phyloP scores from a whole-genome alignment of 192 early-diverging fungal species.

The Coemansia sp. region DNA sequence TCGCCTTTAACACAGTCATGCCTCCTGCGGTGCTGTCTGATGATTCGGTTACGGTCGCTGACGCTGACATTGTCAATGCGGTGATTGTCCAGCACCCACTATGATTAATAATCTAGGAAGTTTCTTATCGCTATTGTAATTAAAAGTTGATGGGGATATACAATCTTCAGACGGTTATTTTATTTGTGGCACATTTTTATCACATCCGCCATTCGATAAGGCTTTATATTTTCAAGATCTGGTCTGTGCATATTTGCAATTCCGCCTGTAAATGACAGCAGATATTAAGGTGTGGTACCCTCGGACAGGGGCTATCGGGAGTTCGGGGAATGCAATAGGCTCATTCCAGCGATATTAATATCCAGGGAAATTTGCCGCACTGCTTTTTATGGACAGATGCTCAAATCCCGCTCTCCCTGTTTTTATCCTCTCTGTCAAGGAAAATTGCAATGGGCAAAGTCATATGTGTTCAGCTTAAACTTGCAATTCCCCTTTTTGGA shows the following conservation, averaged over 20 bases:
- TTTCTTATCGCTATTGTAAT: neutral
- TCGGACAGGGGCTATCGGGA: too few relatives aligned
- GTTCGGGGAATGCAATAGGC: too few relatives aligned
- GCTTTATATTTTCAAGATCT: neutral
- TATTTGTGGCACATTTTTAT: neutral
- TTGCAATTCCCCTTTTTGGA: neutral
- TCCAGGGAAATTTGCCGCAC: slow-evolving; percentile 14
- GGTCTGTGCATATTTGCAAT: too few relatives aligned
- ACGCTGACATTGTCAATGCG: slow-evolving; percentile 84
- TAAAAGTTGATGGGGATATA: too few relatives aligned
- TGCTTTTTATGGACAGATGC: neutral
- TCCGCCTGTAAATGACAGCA: too few relatives aligned
- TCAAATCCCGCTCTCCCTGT: neutral
- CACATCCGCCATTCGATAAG: neutral
- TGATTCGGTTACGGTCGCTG: slow-evolving; percentile 67
- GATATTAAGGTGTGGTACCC: too few relatives aligned
- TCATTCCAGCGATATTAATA: too few relatives aligned
- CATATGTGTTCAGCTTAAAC: too few relatives aligned
- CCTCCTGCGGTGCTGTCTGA: slow-evolving; percentile 80
- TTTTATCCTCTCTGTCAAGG: neutral
- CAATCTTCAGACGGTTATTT: too few relatives aligned
- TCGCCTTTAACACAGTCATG: slow-evolving; percentile 81
- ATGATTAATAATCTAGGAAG: too few relatives aligned
- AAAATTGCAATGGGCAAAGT: too few relatives aligned
- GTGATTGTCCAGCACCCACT: slow-evolving; percentile 73